Conservation (phyloP, 2,329 filamentous ascomycete genomes). For the Nakataea oryzae region DNA sequence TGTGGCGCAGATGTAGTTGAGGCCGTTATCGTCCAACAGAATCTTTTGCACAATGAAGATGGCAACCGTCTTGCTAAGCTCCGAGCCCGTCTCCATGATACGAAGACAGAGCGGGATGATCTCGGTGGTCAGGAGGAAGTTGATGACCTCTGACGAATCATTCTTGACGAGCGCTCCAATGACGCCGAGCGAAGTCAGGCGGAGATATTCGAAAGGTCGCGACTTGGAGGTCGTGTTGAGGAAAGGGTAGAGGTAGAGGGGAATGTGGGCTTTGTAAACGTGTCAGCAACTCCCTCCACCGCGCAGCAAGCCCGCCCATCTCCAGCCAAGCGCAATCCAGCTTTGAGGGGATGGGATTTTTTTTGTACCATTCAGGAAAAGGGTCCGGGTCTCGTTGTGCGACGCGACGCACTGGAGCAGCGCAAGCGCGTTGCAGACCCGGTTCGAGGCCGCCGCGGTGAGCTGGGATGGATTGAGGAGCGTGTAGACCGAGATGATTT, state of each 20-base stretch:
- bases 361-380: conserved; percentile 89
- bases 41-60: conserved; percentile 99
- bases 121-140: conserved; percentile 95
- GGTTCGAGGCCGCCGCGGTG: conserved; percentile 92
- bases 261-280: conserved; percentile 68
- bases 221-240: conserved; percentile 98
- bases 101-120: conserved; percentile 95
- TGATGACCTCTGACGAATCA: conserved; percentile 96
- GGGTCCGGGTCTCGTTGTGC: conserved; percentile 87
- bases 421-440: conserved; percentile 93
- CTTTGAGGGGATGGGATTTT: background rate
- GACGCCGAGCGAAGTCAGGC: conserved; percentile 88
- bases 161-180: conserved; percentile 98
- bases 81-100: conserved; percentile 98
- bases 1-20: conserved; percentile 97
- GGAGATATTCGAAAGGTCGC: conserved; percentile 92
- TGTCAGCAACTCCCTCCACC: background rate
- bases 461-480: conserved; percentile 93
- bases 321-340: background rate
- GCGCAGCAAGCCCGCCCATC: background rate
- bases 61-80: conserved; percentile 96
- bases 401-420: conserved; percentile 94
- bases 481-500: conserved; percentile 98
- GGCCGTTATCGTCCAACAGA: conserved; percentile 85
- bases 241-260: conserved; percentile 94